Conservation (phyloP, 106 monocot genomes). For the Dactylorhiza incarnata region DNA sequence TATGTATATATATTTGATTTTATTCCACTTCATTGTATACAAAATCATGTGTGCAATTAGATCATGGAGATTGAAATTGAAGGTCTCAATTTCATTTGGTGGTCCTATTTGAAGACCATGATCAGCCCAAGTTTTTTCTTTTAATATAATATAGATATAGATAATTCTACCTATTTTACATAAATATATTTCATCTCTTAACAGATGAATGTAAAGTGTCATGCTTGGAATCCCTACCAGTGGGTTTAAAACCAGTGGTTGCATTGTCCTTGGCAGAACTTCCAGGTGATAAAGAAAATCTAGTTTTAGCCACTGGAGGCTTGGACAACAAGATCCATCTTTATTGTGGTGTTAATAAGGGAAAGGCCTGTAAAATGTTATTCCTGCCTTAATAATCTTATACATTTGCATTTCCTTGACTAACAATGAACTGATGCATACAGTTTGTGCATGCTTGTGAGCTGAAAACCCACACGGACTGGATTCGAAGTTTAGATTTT, state of each 20-base stretch:
- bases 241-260: slow-evolving; percentile 92
- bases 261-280: slow-evolving; percentile 67
- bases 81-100: too few species aligned
- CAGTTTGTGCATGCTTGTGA: slow-evolving; percentile 83
- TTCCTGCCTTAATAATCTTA: background rate
- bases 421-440: slow-evolving; percentile 5
- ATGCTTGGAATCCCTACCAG: slow-evolving; percentile 48
- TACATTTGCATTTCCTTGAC: background rate
- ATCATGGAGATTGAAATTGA: too few species aligned
- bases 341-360: slow-evolving; percentile 51
- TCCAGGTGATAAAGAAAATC: slow-evolving; percentile 34
- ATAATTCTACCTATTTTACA: background rate
- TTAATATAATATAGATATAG: background rate
- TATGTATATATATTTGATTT: too few species aligned
- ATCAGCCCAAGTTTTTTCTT: background rate
- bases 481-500: slow-evolving; percentile 95
- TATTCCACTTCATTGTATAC: too few species aligned
- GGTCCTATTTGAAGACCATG: background rate
- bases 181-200: slow-evolving; percentile 6
- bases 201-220: slow-evolving; percentile 54
- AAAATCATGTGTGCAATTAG: too few species aligned
- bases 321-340: slow-evolving; percentile 92
- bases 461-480: slow-evolving; percentile 92
- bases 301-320: slow-evolving; percentile 86
- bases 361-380: slow-evolving; percentile 47